Evolutionary conservation across 1,284 basidiomycete genomes (phyloP), one percentile per base, ranked within the genome.

Genomic region (Meira miltonrushii): DNA sequence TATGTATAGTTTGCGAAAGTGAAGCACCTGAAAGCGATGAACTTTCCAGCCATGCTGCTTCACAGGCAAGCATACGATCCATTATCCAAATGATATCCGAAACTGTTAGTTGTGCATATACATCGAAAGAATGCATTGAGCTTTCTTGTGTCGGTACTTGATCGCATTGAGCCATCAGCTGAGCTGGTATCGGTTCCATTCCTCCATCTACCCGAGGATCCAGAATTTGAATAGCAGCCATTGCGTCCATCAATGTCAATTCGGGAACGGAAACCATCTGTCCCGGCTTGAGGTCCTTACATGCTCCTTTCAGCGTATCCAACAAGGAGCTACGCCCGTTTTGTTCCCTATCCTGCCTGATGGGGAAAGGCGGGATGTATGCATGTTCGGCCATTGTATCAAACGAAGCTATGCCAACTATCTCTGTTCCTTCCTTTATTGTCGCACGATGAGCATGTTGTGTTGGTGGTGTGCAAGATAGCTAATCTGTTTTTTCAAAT

Each of bases 191-290:
- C 25, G 69, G 75, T 1, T 84, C 82, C 63, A 89, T 81, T 5
- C 92, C 91, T 60, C 85, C 89, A 79, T 96, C 92, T 78, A 94
- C 86, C 13, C 89, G 85, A 11, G 89, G 87, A 78, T 94, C 90
- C 58, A 90, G 89, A 60, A 94, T 91, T 89, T 92, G 67, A 58
- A 93, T 85, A 15, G 89, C 89, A 64, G 88, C 88, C 91, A 94
- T 93, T 12, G 89, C 86, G 62, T 94, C 91, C 63, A 87, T 82
- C 51, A 92, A 80, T 13, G 85, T 84, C 66, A 90, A 87, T 38
- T 84, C 84, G 0, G 85, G 83, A 61, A 85, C 85, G 46, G 89
- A 83, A n/a, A 91, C 65, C 62, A 90, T 81, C 53, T 83, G 82
- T 11, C 85, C 86, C 1, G 82, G 80, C 39, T 25, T 25, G 1